Base-by-base conservation (phyloP, 2,329 filamentous ascomycete species). In the Colletotrichum agaves region DNA sequence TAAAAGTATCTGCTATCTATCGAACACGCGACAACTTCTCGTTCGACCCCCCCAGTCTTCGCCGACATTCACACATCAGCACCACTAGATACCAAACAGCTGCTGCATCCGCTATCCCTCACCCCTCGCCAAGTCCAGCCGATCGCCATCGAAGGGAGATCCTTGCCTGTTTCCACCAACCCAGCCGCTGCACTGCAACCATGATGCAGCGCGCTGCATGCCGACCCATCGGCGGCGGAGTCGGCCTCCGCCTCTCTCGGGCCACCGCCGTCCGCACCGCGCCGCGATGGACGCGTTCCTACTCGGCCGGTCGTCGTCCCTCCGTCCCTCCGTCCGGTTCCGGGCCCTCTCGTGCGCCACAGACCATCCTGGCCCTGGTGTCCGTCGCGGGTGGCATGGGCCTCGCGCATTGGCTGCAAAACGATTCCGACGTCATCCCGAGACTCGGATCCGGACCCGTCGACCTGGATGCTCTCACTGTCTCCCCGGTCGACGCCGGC, bases 171-270 rank as follows among this genome's bases (percentile, higher is more conserved):
- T 12, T 41, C 2, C 49, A 23, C 17, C 57, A 50, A 23, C 35
- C 27, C 17, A 33, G 31, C 12, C 12, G 15, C 43, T 49, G 57
- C 33, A 27, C 41, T 50, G 49, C 43, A 41, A 19, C 44, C 19
- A 67, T 53, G 37, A 67, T 67, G 52, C 64, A 39, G n/a, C 46
- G 61, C 35, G 58, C 58, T 52, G 64, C 52, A 50, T 39, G 11
- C 4, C 60, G 52, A 44, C 60, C 64, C 44, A 35, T 12, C 60
- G 44, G n/a, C n/a, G n/a, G n/a, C n/a, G n/a, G 41, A 31, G 23
- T 39, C 60, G 58, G 44, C 35, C 17, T 52, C 50, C 21, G 58
- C 33, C 21, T 52, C 44, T 27, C 15, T 27, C 50, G 23, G 39
- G 11, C 21, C 13, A 37, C 21, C 11, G 17, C 33, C 41, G 31